A percentile compares a stretch with the other conserved stretches of the same genome.
Evolutionary conservation across 202 grass and related monocot species (phyloP).

Genomic region (Alloteropsis angusta): DNA sequence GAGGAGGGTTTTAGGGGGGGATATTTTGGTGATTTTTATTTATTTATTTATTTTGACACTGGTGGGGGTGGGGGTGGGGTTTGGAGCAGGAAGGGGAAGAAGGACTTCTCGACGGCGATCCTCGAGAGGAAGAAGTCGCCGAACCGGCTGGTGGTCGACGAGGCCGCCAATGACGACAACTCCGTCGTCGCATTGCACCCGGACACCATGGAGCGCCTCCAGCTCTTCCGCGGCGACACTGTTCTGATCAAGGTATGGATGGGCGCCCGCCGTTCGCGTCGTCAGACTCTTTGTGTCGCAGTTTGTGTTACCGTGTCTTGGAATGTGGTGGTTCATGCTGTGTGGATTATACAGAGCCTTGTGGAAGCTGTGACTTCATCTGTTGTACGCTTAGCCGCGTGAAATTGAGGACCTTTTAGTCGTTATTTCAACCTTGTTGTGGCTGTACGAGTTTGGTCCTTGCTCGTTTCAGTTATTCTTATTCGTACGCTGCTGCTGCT

Average conservation of each 20-base stretch:
- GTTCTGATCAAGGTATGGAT: conserved; percentile 64
- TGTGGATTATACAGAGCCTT: neutral
- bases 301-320: neutral
- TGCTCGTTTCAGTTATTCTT: neutral
- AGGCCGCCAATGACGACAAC: conserved; percentile 92
- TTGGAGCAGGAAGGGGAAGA: conserved; percentile 74
- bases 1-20: neutral
- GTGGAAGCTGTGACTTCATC: neutral
- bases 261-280: neutral
- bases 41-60: neutral
- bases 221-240: conserved; percentile 89
- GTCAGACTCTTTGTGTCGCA: neutral
- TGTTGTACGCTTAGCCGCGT: neutral
- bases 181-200: conserved; percentile 71
- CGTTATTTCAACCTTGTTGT: neutral
- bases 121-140: conserved; percentile 85
- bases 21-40: neutral
- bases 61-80: neutral
- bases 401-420: neutral
- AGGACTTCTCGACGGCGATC: conserved; percentile 86
- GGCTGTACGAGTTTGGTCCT: neutral
- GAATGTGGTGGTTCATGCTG: neutral
- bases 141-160: conserved; percentile 85
- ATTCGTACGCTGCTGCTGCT: neutral
- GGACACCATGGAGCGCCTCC: conserved; percentile 83